phyloP scores from a whole-genome alignment of 495 filamentous ascomycete species.

The Lophium mytilinum region DNA sequence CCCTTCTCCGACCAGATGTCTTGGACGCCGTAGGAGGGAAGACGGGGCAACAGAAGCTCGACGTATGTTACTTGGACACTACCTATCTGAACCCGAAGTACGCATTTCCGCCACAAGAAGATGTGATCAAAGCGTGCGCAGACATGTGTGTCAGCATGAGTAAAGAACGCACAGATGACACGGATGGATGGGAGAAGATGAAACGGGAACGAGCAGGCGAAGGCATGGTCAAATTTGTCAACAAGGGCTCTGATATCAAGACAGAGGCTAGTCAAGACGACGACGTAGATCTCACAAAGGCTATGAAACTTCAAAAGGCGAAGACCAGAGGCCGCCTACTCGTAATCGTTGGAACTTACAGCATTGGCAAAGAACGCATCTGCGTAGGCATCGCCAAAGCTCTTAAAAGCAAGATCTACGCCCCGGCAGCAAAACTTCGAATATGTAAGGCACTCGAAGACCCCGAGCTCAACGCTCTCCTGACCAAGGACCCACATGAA shows the following conservation, averaged over 20 bases:
- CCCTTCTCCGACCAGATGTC: slow-evolving; percentile 65
- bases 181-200: slow-evolving; percentile 43
- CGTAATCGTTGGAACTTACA: slow-evolving; percentile 92
- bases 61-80: slow-evolving; percentile 93
- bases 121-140: slow-evolving; percentile 79
- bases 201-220: slow-evolving; percentile 43
- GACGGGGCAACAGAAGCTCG: slow-evolving; percentile 72
- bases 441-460: slow-evolving; percentile 84
- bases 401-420: slow-evolving; percentile 83
- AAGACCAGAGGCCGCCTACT: slow-evolving; percentile 58
- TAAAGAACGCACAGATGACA: slow-evolving; percentile 46
- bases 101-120: slow-evolving; percentile 80
- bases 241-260: slow-evolving; percentile 28
- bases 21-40: slow-evolving; percentile 60
- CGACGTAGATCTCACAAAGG: slow-evolving; percentile 28
- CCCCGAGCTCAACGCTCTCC: slow-evolving; percentile 60
- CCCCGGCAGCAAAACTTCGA: slow-evolving; percentile 67
- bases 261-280: slow-evolving; percentile 29
- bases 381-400: slow-evolving; percentile 86
- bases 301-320: slow-evolving; percentile 19
- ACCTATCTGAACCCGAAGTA: slow-evolving; percentile 96
- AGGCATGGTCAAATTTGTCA: slow-evolving; percentile 59
- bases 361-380: slow-evolving; percentile 95
- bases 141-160: slow-evolving; percentile 74
- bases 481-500: slow-evolving; percentile 71